These are phyloP conservation scores for Globisporangium megalacanthum DNA, from an alignment of 352 stramenopile species.

Conservation along the genomic window DNA sequence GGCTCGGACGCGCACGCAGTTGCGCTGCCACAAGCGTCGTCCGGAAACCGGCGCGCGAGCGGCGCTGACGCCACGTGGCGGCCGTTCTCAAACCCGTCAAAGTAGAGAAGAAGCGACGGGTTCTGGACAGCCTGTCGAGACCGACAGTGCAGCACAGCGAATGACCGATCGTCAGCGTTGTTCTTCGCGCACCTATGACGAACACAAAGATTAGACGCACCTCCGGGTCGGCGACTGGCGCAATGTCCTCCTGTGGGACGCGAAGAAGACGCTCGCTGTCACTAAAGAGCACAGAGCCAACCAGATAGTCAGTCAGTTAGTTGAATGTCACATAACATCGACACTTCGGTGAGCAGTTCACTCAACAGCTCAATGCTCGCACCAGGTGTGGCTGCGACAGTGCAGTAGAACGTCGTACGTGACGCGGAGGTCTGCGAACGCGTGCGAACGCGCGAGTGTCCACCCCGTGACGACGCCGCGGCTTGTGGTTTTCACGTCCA, in stretches of 20 bases:
- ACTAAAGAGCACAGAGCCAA: background rate
- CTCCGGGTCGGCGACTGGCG: slow-evolving; percentile 29
- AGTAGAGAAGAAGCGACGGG: slow-evolving; percentile 64
- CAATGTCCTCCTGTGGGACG: slow-evolving; percentile 51
- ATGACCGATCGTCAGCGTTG: background rate
- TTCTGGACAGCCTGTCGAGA: slow-evolving; percentile 43
- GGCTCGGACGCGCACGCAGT: slow-evolving; percentile 6
- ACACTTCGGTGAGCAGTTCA: no score
- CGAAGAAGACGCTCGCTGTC: slow-evolving; percentile 24
- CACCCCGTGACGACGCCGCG: slow-evolving; percentile 62
- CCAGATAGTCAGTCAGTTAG: background rate
- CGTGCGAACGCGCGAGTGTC: slow-evolving; percentile 31
- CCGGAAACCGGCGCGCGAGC: slow-evolving; percentile 55
- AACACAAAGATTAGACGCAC: slow-evolving; percentile 16
- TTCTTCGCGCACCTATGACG: background rate
- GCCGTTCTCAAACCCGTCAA: slow-evolving; percentile 62
- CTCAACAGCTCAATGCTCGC: background rate
- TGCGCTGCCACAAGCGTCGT: slow-evolving; percentile 22
- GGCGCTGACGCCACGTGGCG: slow-evolving; percentile 56
- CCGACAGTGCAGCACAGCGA: no score
- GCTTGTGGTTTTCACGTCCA: slow-evolving; percentile 47
- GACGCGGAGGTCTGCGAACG: slow-evolving; percentile 29
- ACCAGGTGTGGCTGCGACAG: slow-evolving; percentile 37
- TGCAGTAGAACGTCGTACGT: slow-evolving; percentile 72
- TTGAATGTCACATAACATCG: background rate